Evolutionary conservation across 805 yeast species (phyloP), one percentile per base, ranked within the genome.

Genomic region (Wickerhamomyces rabaulensis): DNA sequence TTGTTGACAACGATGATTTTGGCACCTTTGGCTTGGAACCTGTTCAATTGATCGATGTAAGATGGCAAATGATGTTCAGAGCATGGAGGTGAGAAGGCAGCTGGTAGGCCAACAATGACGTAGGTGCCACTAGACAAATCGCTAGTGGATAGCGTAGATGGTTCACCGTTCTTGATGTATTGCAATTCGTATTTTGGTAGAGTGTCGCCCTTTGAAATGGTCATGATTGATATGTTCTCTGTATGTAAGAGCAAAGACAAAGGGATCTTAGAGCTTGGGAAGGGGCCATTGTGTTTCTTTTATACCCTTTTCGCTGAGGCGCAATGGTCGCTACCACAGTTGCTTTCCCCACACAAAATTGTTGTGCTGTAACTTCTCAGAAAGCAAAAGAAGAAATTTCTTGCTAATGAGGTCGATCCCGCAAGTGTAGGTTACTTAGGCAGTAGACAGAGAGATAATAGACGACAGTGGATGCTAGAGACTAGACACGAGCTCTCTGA

Each of bases 21-120:
- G 39, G 80, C 79, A 33, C 79, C 78, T 65, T 80, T 80, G 46
- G 68, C 67, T 59, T 72, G 62, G 60, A 85, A 73, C 43, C 73
- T 70, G 39, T 61, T 61, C 47, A 75, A 55, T 25, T 44, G 26
- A 16, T 45, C 47, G 16, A 53, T 25, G 67, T 68, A 83, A 17
- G 79, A 80, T 46, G 90, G 91, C 48, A 84, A 70, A 66, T 84
- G 91, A 59, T 76, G 70, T 44, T 75, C 81, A 44, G 85, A 72
- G 65, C 91, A 84, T 19, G 91, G 78, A 45, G 91, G 92, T n/a
- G 94, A 84, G 72, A 84, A 87, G 6, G 95, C 91, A 45, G 91
- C 94, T 47, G 94, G 92, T 35, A 85, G 87, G 47, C 86, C 78
- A 36, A 87, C 87, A 48, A 86, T 66, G 25, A 85, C 79, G 33